Evolutionary conservation across 371 early-diverging fungal genomes (phyloP).

Genomic region (Circinella umbellata): DNA sequence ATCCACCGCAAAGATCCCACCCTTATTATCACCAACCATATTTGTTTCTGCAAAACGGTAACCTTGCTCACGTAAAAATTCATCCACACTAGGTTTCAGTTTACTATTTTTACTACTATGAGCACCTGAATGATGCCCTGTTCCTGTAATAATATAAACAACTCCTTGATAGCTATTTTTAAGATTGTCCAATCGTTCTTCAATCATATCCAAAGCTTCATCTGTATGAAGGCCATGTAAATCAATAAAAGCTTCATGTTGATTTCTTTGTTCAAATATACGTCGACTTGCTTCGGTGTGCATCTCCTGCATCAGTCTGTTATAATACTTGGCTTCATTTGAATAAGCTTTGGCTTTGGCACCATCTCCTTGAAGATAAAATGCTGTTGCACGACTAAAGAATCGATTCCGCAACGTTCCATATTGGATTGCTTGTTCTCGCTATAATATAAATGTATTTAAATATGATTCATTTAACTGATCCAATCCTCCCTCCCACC

Average conservation of each 20-base stretch:
- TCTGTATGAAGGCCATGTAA: conserved; percentile 67
- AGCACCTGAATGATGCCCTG: conserved; percentile 38
- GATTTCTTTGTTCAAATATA: conserved; percentile 58
- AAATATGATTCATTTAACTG: neutral
- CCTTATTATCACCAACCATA: conserved; percentile 45
- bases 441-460: conserved; percentile 14
- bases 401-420: conserved; percentile 62
- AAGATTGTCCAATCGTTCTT: conserved; percentile 53
- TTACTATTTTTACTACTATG: conserved; percentile 48
- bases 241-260: conserved; percentile 61
- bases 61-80: conserved; percentile 32
- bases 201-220: conserved; percentile 57
- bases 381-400: conserved; percentile 60
- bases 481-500: neutral
- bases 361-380: conserved; percentile 61
- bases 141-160: conserved; percentile 31
- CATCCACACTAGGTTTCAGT: conserved; percentile 43
- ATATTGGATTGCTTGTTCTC: conserved; percentile 61
- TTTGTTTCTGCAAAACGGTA: conserved; percentile 53
- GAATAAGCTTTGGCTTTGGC: conserved; percentile 59
- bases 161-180: conserved; percentile 29
- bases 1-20: conserved; percentile 49
- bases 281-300: conserved; percentile 62
- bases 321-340: conserved; percentile 60
- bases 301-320: conserved; percentile 61